Evolutionary conservation across 352 stramenopile species (phyloP), one percentile per base, ranked within the genome.

Genomic region (Pythium monospermum): DNA sequence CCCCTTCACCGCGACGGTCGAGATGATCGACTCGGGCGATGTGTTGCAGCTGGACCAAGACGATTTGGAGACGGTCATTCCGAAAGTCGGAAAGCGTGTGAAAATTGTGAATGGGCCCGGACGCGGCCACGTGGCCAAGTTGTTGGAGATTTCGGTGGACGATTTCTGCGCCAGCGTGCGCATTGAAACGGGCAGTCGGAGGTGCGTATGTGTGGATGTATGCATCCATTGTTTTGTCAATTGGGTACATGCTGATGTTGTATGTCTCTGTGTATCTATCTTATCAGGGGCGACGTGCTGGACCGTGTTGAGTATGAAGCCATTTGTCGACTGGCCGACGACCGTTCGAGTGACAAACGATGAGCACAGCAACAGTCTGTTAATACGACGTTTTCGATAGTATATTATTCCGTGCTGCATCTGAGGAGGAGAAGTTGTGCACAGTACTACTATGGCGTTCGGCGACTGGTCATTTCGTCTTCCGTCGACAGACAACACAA

Each of bases 61-160:
- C 30, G 84, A 96, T 53, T 59, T 96, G 2, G 87, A 96, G 68
- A 96, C 87, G 2, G 87, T 96, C 19, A 95, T 94, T 51, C 83
- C 80, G 3, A 82, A 86, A 50, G 69, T 70, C 26, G 80, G 77
- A 12, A 61, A 71, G 1, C 71, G 56, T 22, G 77, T 95, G 6
- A 86, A 83, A 59, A 76, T 94, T 55, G 77, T 95, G 6, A 89
- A 94, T 35, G 79, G 81, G 33, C 44, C 71, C 16, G 77, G 80
- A 5, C 68, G 81, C 30, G 82, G 82, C 2, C 54, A 45, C 8
- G 60, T 78, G 18, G 84, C 76, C 0, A 85, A 76, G 52, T 52
- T 94, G 25, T 53, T 91, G n/a, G 73, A 76, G 18, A 91, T 93
- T 40, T 71, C 69, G 16, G 69, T 91, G 5, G 68, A 81, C 13